Evolutionary conservation across 495 filamentous ascomycete genomes (phyloP), one percentile per base, ranked within the genome.

Genomic region (Penicillium herquei): DNA sequence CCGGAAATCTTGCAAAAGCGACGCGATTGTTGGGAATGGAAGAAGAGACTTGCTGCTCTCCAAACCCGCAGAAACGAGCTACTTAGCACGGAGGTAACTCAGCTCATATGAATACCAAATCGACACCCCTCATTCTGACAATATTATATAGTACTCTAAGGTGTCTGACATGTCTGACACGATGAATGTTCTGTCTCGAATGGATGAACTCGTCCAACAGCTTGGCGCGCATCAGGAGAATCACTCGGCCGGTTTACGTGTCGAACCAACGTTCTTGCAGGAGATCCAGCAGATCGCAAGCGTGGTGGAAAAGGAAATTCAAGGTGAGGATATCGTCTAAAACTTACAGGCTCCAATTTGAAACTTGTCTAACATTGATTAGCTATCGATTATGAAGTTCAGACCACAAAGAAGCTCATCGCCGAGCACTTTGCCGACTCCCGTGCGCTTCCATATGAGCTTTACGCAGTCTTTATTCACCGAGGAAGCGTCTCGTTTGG

Each of bases 391-490:
- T 59, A 73, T 34, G 67, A 77, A 13, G 78, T 87, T 44, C 71
- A 75, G 45, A 65, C 77, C 35, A 70, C 80, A 3, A 73, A 82
- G 37, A 60, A 72, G 8, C 70, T 77, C 54, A 81, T 88, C n/a
- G 65, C 77, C n/a, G 74, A 61, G 33, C 81, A 90, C 56, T 96
- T 92, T 60, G 72, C 68, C 3, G 78, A 79, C 51, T 73, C 48
- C 43, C 76, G 74, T 32, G 67, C 83, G 18, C 68, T 89, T 18
- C 78, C 84, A 3, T 99, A 97, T 68, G 84, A 81, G n/a, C 83
- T 99, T 11, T 90, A 95, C 53, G 89, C 94, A 0, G 88, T 97
- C 17, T 93, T 98, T 68, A 90, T 96, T 48, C 95, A 99, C 65
- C 82, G 86, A 5, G 95, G 83, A 7, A 79, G 76, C 39, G 82